Evolutionary conservation across 257 asterid genomes (phyloP), one percentile per base, ranked within the genome.

Genomic region (Gentiana straminea): DNA sequence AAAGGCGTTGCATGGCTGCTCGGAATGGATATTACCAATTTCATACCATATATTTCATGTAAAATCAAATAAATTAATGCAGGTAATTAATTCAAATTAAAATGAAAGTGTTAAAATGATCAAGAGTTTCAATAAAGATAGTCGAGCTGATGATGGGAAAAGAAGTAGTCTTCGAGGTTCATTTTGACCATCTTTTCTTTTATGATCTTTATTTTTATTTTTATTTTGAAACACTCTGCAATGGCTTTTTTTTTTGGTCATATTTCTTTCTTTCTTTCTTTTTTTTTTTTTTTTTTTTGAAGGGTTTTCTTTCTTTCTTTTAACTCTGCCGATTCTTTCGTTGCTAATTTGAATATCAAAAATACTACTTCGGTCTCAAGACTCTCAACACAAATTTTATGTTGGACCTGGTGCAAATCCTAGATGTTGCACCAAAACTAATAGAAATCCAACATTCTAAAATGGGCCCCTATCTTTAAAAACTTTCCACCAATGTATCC

Each of bases 151-250:
- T 77, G 86, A 75, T 75, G 79, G 75, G 67, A 77, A 73, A 24
- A 24, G 24, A 24, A 60, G 82, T 65, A 82, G 93, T 82, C 95
- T 88, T 84, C 90, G 90, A 84, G 96, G 94, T 70, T 55, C 75
- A 84, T 75, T 88, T 87, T 88, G 96, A 84, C 95, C 91, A 83
- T 83, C 94, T 84, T 85, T 86, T 79, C 79, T 73, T 75, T 73
- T 63, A 66, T 80, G 83, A 78, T 66, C 24, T 24, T 24, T 24
- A 24, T 24, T 24, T 24, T 24, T 77, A 73, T 77, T 75, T 75
- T 84, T 80, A 63, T 65, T 57, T 72, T 58, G 71, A 24, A 24
- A 24, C 24, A 63, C 66, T 64, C 74, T 72, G 78, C 75, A 63
- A 54, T 74, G 71, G 62, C 96, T 85, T 88, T 88, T 85, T 88